Evolutionary conservation across 116 monocot species (phyloP), one percentile per base, ranked within the genome.

Genomic region (Phalaenopsis hybrid): DNA sequence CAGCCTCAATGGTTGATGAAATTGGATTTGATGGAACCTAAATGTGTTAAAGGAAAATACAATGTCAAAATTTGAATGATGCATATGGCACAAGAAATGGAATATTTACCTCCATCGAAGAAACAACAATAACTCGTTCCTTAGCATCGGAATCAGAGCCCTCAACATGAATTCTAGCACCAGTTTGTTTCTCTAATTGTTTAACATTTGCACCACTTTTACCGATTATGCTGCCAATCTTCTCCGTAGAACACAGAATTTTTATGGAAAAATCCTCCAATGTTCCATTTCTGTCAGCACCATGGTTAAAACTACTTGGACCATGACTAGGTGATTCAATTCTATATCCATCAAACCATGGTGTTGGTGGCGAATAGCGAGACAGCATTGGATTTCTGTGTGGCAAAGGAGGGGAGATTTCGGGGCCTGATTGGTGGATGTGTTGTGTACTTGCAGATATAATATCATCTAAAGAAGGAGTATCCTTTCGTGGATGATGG

Each of bases 201-300:
- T 87, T 83, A 67, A 94, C 92, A 86, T 86, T 88, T 9, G 61
- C 80, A 79, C 94, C 94, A 80, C 86, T 82, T 58, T 92, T 94
- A 6, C 94, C 94, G 82, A 94, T 94, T 55, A 94, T 85, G 18
- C 87, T 84, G 46, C 92, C 92, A 79, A 94, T 94, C 81, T 82
- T 90, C 49, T 76, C 90, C 57, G 85, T 78, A 58, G 90, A 75
- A 78, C 94, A 94, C 33, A 94, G 78, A 79, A 94, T 80, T 82
- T 84, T 88, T 20, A 94, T 83, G 73, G 83, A 84, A 68, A 92
- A 94, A 81, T 94, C 94, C 46, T 89, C 91, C 17, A 75, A 16
- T 70, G 49, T 45, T 55, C 82, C 89, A 51, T 81, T 77, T 81
- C 85, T 83, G 23, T 50, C 20, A 78, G 16, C 83, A 41, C 58